Conservation (phyloP, 768 basidiomycete species). For the Lyophyllum atratum region DNA sequence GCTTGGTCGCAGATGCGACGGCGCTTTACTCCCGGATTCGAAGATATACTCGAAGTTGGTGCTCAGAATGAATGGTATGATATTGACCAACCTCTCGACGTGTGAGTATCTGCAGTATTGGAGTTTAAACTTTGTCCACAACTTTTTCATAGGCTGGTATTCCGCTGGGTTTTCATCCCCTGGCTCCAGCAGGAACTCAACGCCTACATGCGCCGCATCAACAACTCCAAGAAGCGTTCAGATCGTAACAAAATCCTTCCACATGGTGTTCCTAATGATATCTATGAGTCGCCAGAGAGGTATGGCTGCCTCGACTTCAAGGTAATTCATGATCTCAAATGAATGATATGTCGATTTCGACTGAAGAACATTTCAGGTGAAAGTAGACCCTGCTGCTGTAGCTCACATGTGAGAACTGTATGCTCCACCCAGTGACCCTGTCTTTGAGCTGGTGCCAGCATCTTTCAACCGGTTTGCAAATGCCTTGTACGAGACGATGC, state of each 20-base stretch:
- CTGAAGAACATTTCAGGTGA: too few species aligned
- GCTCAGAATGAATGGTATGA: constrained; percentile 30
- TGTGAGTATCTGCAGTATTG: constrained; percentile 9
- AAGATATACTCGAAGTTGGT: constrained; percentile 34
- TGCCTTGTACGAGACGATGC: too few species aligned
- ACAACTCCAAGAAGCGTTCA: constrained; percentile 18
- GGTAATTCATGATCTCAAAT: too few species aligned
- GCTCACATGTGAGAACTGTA: too few species aligned
- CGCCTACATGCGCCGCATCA: constrained; percentile 18
- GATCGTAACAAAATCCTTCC: constrained; percentile 38
- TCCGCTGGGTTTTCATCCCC: constrained; percentile 37
- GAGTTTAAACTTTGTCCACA: background rate
- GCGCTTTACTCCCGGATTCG: constrained; percentile 37
- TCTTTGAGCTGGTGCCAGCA: too few species aligned
- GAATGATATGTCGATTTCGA: too few species aligned
- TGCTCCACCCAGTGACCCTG: too few species aligned
- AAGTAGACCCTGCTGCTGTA: too few species aligned
- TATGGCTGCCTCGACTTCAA: too few species aligned
- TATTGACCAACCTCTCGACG: constrained; percentile 18
- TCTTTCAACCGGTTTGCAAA: too few species aligned
- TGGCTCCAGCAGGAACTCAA: constrained; percentile 38
- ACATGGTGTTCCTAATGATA: constrained; percentile 29
- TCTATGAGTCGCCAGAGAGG: too few species aligned
- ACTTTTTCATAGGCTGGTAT: constrained; percentile 23
- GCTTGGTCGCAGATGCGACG: constrained; percentile 35